Evolutionary conservation across 768 basidiomycete genomes (phyloP).

Genomic region (Termitomyces sp.): DNA sequence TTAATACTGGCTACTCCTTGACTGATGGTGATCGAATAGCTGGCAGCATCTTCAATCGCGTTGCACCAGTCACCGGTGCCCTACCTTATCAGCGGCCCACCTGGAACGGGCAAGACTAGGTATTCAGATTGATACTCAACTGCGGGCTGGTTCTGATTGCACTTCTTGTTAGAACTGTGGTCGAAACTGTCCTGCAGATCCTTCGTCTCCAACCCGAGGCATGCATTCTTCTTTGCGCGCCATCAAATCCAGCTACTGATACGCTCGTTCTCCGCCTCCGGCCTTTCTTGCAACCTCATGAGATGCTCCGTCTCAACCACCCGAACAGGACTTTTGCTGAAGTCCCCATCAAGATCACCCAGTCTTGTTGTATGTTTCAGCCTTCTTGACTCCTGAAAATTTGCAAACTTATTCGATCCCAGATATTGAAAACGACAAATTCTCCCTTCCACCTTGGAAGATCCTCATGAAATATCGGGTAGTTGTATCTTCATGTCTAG

Average conservation of each 20-base stretch:
- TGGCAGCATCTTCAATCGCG: slow-evolving; percentile 39
- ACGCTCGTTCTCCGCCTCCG: slow-evolving; percentile 40
- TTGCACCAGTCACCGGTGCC: slow-evolving; percentile 42
- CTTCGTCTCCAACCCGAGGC: slow-evolving; percentile 42
- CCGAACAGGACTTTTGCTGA: slow-evolving; percentile 47
- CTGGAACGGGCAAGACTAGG: slow-evolving; percentile 54
- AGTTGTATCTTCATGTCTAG: slow-evolving; percentile 42
- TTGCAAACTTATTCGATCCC: background rate
- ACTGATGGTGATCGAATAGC: slow-evolving; percentile 20
- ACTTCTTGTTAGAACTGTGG: slow-evolving; percentile 33
- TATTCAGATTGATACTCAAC: slow-evolving; percentile 4
- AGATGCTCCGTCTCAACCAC: slow-evolving; percentile 47
- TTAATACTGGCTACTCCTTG: background rate
- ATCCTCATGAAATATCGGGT: slow-evolving; percentile 43
- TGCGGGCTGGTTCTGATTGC: background rate
- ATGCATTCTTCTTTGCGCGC: slow-evolving; percentile 46
- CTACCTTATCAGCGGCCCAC: slow-evolving; percentile 45
- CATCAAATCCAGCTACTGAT: slow-evolving; percentile 49
- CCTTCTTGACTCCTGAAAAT: background rate
- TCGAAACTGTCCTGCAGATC: slow-evolving; percentile 48
- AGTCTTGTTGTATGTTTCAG: slow-evolving; percentile 40
- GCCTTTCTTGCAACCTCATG: slow-evolving; percentile 31
- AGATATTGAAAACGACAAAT: slow-evolving; percentile 46
- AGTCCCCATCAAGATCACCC: slow-evolving; percentile 40
- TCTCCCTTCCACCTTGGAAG: slow-evolving; percentile 42